Base-by-base conservation (phyloP, 2,329 filamentous ascomycete genomes). In the Fusarium mexicanum region DNA sequence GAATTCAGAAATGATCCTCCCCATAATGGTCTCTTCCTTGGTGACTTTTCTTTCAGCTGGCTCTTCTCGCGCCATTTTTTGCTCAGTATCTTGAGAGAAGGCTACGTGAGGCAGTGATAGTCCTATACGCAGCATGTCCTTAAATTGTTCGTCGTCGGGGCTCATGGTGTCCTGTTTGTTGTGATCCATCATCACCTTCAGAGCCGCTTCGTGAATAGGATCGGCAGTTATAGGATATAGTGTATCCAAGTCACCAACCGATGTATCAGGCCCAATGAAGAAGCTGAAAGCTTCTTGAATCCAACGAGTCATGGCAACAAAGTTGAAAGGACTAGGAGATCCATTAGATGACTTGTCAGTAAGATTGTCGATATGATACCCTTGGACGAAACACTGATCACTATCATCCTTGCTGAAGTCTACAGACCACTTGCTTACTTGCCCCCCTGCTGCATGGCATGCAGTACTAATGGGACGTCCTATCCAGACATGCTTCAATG, bases 41-140 rank as follows among this genome's bases (percentile, higher is more conserved):
- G 1, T 17, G 14, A 3, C 3, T 10, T 22, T 9, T 22, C 0
- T 11, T 0, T 16, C 26, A 29, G 20, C 4, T 2, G 29, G 9
- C 10, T 47, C 20, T 8, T 16, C 38, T 37, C 16, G 3, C 4
- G 35, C 2, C 16, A 0, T 18, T 6, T 37, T 37, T 37, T 10
- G 35, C 20, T 20, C 13, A 4, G 14, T 0, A 2, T 38, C 8
- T 3, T 20, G 5, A 2, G 47, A 29, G 14, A 26, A 22, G 7
- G 46, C 33, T 0, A 61, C 24, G 0, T 16, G 8, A 2, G 31
- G 29, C 1, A 70, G 7, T 0, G 29, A 51, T 0, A 43, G 2
- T 1, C 29, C 44, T 1, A 48, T 3, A 6, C 40, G 22, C 2
- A 53, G 5, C 11, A 53, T 17, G 0, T n/a, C 3, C 1, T 47